Base-by-base conservation (phyloP, 1,284 basidiomycete genomes). In the Leucoagaricus sp. region DNA sequence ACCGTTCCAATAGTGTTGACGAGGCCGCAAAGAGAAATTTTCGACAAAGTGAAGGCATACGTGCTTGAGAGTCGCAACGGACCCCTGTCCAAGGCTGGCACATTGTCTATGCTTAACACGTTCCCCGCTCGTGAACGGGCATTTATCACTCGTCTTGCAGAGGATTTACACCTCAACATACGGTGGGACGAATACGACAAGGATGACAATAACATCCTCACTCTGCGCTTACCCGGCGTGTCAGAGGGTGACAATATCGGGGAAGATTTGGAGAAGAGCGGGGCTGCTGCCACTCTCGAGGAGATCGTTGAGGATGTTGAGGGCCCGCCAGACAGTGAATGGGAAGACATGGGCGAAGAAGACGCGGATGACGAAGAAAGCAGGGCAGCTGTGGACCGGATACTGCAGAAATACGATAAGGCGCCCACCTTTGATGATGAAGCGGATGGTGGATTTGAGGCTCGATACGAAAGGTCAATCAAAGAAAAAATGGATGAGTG, bases 101-200 rank as follows among this genome's bases (percentile, higher is more conserved):
- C 76, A 21, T 73, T 95, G 34, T 73, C 82, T 15, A 82, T 96
- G 74, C 83, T 82, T 26, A 95, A 96, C 66, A 79, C 77, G 9
- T 88, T 95, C 69, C 79, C 90, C 0, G 85, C 91, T 2, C 78
- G 85, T 29, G 94, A 97, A 63, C 80, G 89, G 31, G 76, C 75
- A 49, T 96, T 97, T 66, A 85, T 97, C 46, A 80, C 75, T 46
- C 83, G 82, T 29, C 77, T 98, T 17, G 86, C 89, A 4, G 80
- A 85, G 38, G 87, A 93, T 49, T 69, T 97, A 38, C 85, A 93
- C 67, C 78, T 97, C 7, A 79, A 73, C 28, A 71, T 94, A 34
- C 79, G 86, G 21, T 98, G 94, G 92, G 95, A 97, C 68, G 94
- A 96, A 66, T 94, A 86, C 61, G 89, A 95, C 64, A 89, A 90